Base-by-base conservation (phyloP, 202 grass and related monocot species). In the Brachypodium distachyon region DNA sequence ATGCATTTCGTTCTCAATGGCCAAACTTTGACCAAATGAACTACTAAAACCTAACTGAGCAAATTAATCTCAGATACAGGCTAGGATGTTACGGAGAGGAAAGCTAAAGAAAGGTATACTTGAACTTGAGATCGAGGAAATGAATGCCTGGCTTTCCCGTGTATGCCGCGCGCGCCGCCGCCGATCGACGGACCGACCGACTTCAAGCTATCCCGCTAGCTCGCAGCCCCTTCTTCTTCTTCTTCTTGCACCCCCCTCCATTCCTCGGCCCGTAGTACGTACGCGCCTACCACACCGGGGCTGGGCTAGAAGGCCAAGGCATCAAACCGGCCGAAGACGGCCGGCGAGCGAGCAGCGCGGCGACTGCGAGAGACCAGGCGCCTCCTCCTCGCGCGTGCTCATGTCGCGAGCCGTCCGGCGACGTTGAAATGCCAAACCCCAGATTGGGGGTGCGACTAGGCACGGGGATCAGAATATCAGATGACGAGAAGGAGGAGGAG, bases 71-170 rank as follows among this genome's bases (percentile, higher is more conserved):
- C 17, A n/a, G 27, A 50, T 10, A 51, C 1, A n/a, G 31, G 22
- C 56, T 26, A 13, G 19, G 36, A 41, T 57, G 12, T 0, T 40
- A 55, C 67, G 79, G 76, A 84, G 82, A 87, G 90, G 90, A 85
- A 93, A 93, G 90, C 85, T 78, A 93, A 90, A 66, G 50, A 39
- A 76, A 90, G 64, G 63, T 77, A n/a, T n/a, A 12, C 42, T 74
- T 47, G 61, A 67, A 71, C 85, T 76, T 53, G 74, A 44, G 84
- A 83, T n/a, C n/a, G 80, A 90, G 87, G 40, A 39, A 61, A 34
- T 34, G 0, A 90, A 90, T 93, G 90, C 90, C 90, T 93, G 90
- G 87, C 87, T 90, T 93, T 90, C 77, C 87, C 90, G 68, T 93
- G 90, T 93, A 93, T 93, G 90, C 90, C 90, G 61, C 82, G 90